Conservation (phyloP, 257 asterid species). For the Capsicum baccatum region DNA sequence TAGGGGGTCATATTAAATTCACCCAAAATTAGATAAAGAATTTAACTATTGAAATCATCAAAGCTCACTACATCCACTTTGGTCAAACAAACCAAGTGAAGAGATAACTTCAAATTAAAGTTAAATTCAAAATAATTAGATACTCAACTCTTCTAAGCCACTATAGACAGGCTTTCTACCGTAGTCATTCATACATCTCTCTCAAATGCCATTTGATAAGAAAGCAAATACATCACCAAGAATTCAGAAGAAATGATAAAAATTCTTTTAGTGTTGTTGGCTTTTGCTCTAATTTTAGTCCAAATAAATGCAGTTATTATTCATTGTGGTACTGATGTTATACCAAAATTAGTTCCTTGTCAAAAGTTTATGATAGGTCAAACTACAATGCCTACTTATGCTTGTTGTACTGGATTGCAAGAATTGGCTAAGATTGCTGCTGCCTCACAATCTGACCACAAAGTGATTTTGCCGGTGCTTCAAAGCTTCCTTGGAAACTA, state of each 20-base stretch:
- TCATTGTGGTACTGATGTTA: neutral
- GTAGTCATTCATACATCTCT: constrained; percentile 10
- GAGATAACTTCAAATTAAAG: neutral
- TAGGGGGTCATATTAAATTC: no score
- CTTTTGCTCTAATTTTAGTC: neutral
- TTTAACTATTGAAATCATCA: no score
- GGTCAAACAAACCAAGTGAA: neutral
- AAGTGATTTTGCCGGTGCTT: neutral
- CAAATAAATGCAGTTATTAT: constrained; percentile 1
- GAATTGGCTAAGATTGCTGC: neutral
- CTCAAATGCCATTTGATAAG: neutral
- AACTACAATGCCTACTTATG: neutral
- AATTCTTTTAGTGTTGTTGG: neutral
- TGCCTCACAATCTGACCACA: constrained; percentile 1
- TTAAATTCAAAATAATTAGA: neutral
- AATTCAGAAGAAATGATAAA: constrained; percentile 1
- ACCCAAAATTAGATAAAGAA: no score
- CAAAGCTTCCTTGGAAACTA: neutral
- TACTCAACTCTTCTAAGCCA: neutral
- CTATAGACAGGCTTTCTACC: neutral
- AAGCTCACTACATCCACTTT: neutral
- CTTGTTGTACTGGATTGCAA: constrained; percentile 23
- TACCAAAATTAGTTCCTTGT: neutral
- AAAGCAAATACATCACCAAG: neutral
- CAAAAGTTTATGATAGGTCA: neutral